phyloP scores from a whole-genome alignment of 2,329 filamentous ascomycete genomes.

The Pseudogymnoascus pannorum region DNA sequence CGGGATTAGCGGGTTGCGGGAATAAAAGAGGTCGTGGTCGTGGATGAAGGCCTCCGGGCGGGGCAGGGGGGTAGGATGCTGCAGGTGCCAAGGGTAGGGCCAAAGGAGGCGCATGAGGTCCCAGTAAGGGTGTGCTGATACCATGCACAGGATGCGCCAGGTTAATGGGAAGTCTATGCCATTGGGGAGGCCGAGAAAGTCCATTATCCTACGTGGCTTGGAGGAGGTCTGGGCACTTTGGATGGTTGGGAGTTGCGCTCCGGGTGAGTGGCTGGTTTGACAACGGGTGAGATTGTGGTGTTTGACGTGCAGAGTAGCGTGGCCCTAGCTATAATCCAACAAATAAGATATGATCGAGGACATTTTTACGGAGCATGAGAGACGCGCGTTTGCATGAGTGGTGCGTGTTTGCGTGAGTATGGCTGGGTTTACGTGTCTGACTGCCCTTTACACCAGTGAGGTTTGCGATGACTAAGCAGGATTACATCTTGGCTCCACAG shows the following conservation, averaged over 20 bases:
- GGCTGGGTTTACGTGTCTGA: background rate
- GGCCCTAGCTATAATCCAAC: background rate
- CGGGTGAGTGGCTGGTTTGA: background rate
- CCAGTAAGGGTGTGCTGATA: background rate
- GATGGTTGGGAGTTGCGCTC: background rate
- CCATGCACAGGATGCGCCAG: background rate
- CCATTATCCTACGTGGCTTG: background rate
- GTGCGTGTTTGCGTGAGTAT: background rate
- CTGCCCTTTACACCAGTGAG: background rate
- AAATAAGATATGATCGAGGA: background rate
- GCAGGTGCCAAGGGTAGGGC: constrained; percentile 11
- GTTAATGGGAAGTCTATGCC: background rate
- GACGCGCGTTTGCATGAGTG: background rate
- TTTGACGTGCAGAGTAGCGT: background rate
- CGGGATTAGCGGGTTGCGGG: background rate
- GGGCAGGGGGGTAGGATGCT: constrained; percentile 17
- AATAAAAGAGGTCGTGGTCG: constrained; percentile 33
- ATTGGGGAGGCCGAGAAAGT: background rate
- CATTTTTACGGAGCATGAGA: background rate
- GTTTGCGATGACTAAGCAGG: background rate
- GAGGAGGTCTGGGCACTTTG: background rate
- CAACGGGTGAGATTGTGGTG: background rate
- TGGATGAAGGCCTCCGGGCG: constrained; percentile 40
- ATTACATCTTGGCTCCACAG: background rate
- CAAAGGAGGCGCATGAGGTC: background rate